Base-by-base conservation (phyloP, 1,284 basidiomycete genomes). In the Xerocomus amazonicus region DNA sequence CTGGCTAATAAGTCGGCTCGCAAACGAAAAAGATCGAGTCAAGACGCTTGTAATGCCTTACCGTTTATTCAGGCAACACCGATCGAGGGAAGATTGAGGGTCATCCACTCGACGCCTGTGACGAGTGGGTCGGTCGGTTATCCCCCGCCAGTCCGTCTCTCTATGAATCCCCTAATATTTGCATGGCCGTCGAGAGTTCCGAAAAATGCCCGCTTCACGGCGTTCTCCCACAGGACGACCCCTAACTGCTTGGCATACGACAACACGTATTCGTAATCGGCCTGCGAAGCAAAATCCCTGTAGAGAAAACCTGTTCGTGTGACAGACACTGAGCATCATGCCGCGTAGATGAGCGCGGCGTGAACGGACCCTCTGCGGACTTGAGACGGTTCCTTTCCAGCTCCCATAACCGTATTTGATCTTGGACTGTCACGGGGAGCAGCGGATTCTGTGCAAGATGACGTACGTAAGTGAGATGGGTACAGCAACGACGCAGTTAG, bases 321-420 rank as follows among this genome's bases (percentile, higher is more conserved):
- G 32, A 28, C 31, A 45, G 46, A 34, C 29, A 17, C 56, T 60
- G 42, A 56, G 57, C 54, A 47, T 17, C 19, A 53, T 14, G 36
- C 56, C 51, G 58, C 48, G 23, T 45, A 56, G 26, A 47, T 46
- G 50, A 50, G 31, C 34, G 57, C 56, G 51, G 46, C 37, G 55
- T 43, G 28, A 32, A 60, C 60, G 69, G 62, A 92, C 92, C 90
- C 76, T 94, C 90, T 65, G 87, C 78, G 28, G 88, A 86, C 59
- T 89, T 86, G 2, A 99, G 76, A 44, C 97, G 81, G 68, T 98
- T 95, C 69, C 90, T 87, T 73, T 99, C 97, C 46, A 95, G 77
- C 70, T 99, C 96, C 96, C 97, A 99, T 14, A 99, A 76, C 46
- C 97, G 84, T 57, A 99, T 91, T 72, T 99, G 97, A 72, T 99